Base-by-base conservation (phyloP, 306 rosid genomes). In the Rosa rugosa region DNA sequence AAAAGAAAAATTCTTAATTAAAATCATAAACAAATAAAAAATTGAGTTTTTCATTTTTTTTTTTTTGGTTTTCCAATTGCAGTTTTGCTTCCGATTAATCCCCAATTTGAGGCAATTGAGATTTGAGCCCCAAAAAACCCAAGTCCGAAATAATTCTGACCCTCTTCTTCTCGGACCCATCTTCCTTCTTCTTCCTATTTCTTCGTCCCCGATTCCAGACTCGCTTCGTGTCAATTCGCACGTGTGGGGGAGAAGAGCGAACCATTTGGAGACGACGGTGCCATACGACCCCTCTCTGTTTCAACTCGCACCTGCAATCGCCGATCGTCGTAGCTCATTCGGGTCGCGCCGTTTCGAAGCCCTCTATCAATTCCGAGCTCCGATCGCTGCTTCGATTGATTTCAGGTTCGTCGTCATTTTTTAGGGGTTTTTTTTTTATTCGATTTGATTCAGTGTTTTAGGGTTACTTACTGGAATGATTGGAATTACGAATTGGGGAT, bases 321-420 rank as follows among this genome's bases (percentile, higher is more conserved):
- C 74, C 80, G 87, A 84, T 84, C 87, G 77, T 51, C 63, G 62
- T 36, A 64, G 70, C 51, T 69, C 79, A 75, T 36, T 46, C 68
- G 8, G n/a, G 42, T 63, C 69, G 62, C 6, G 12, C 36, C 56
- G 17, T 6, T 25, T 23, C 23, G 44, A 74, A 83, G 77, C 85
- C 82, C 82, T 78, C 76, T 50, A 41, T n/a, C 79, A 79, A 74
- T 83, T 83, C 23, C 71, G 77, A 12, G 31, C 72, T 64, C 49
- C 76, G 83, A 75, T 82, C 74, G 64, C 73, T 4, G 57, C 44
- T 40, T 20, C 76, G 36, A 36, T 38, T 31, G 75, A 11, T 49
- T 59, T 50, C 46, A 77, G 85, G 83, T 79, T 74, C 54, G 71
- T 72, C 6, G 11, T 20, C 56, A 38, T 7, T 60, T 78, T 74